Conservation (phyloP, 2,329 filamentous ascomycete species). For the Scedosporium minutisporum region DNA sequence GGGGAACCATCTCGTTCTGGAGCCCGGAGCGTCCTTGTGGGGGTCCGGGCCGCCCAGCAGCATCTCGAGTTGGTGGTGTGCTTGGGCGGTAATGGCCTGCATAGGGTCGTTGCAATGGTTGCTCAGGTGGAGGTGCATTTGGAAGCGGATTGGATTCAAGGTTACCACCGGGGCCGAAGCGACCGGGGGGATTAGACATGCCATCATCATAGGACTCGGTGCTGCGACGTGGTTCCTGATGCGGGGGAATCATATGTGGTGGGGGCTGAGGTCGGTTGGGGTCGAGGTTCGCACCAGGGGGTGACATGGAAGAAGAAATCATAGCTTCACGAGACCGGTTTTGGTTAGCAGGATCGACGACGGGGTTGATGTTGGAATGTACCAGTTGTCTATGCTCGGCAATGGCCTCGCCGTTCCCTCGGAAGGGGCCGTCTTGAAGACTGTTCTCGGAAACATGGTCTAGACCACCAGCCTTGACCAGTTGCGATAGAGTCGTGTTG, state of each 20-base stretch:
- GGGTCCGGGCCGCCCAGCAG: slow-evolving; percentile 4
- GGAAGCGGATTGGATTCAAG: not conserved
- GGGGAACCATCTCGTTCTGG: slow-evolving; percentile 7
- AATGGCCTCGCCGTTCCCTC: slow-evolving; percentile 17
- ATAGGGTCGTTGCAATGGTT: not conserved
- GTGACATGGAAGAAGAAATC: slow-evolving; percentile 25
- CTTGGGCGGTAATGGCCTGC: slow-evolving; percentile 1
- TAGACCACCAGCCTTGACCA: slow-evolving; percentile 46
- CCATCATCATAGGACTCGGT: not conserved
- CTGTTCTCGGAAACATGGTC: not conserved
- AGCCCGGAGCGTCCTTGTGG: slow-evolving; percentile 1
- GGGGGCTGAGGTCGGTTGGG: not conserved
- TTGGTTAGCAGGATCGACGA: slow-evolving; percentile 45
- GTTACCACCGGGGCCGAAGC: not conserved
- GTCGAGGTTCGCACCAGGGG: slow-evolving; percentile 10
- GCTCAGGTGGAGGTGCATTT: not conserved
- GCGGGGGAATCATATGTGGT: not conserved
- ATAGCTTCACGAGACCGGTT: slow-evolving; percentile 44
- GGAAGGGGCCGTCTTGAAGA: not conserved
- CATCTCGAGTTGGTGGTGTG: not conserved
- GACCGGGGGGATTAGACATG: not conserved
- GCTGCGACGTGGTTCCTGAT: not conserved
- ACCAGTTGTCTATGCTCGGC: slow-evolving; percentile 34
- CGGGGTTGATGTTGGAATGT: slow-evolving; percentile 39
- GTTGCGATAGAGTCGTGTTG: slow-evolving; percentile 66